Evolutionary conservation across 2,329 filamentous ascomycete genomes (phyloP).

Genomic region (Fusarium sublunatum): DNA sequence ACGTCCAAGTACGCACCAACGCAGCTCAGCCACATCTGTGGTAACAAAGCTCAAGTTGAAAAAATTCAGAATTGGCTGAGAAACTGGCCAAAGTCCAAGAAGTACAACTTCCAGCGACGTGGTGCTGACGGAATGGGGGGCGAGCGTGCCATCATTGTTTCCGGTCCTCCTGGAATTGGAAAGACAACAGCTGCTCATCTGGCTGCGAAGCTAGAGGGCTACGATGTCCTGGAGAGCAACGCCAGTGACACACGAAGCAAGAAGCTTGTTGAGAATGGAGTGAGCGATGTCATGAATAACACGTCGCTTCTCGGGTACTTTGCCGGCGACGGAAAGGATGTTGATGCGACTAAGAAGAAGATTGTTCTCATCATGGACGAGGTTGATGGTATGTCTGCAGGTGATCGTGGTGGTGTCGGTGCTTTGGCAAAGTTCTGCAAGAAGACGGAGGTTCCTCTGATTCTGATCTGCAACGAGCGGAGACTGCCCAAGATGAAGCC

Average conservation of each 20-base stretch:
- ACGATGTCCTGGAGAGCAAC: slow-evolving; percentile 93
- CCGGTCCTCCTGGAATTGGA: slow-evolving; percentile 94
- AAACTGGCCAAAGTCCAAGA: slow-evolving; percentile 82
- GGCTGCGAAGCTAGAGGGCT: slow-evolving; percentile 91
- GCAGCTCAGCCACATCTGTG: slow-evolving; percentile 87
- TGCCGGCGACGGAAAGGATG: slow-evolving; percentile 81
- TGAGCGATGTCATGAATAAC: slow-evolving; percentile 93
- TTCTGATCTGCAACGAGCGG: slow-evolving; percentile 97
- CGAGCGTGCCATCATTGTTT: slow-evolving; percentile 91
- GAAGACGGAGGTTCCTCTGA: slow-evolving; percentile 93
- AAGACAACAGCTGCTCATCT: slow-evolving; percentile 98
- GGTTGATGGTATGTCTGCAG: slow-evolving; percentile 98
- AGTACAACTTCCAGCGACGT: slow-evolving; percentile 82
- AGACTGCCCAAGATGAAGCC: slow-evolving; percentile 97
- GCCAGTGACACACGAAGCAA: slow-evolving; percentile 97
- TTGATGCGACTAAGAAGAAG: slow-evolving; percentile 87
- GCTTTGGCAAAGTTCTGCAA: slow-evolving; percentile 94
- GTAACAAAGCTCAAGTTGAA: slow-evolving; percentile 91
- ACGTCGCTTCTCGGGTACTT: slow-evolving; percentile 94
- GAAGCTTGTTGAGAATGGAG: slow-evolving; percentile 87
- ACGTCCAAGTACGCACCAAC: slow-evolving; percentile 96
- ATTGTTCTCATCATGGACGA: slow-evolving; percentile 98
- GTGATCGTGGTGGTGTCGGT: slow-evolving; percentile 94
- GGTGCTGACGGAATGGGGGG: slow-evolving; percentile 87
- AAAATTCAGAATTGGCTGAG: slow-evolving; percentile 89